Conservation (phyloP, 2,329 filamentous ascomycete genomes). For the Aureobasidium leucospermi region DNA sequence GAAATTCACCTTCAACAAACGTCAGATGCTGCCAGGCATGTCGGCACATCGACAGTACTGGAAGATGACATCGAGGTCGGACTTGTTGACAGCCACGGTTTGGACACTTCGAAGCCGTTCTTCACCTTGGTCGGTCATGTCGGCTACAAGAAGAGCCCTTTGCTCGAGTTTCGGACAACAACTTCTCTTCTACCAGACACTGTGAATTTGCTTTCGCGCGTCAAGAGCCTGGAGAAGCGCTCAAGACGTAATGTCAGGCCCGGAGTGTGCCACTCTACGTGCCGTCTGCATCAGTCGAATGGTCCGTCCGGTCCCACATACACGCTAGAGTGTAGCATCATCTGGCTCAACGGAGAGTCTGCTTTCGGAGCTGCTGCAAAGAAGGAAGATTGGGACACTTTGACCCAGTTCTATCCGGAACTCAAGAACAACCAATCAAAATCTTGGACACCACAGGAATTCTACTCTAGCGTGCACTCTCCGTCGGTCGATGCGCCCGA, state of each 20-base stretch:
- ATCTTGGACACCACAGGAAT: conserved; percentile 48
- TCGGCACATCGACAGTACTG: neutral
- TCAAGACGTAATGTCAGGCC: conserved; percentile 1
- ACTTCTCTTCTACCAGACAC: neutral
- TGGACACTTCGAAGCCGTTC: neutral
- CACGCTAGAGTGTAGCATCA: conserved; percentile 17
- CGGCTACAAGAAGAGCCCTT: neutral
- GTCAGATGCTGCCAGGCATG: neutral
- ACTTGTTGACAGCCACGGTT: neutral
- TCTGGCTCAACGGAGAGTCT: conserved; percentile 26
- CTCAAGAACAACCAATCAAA: neutral
- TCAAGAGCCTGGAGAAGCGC: conserved; percentile 5
- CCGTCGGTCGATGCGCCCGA: conserved; percentile 39
- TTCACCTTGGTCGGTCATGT: neutral
- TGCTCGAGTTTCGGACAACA: neutral
- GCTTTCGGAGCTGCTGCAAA: conserved; percentile 24
- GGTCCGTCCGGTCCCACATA: neutral
- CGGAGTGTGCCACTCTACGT: neutral
- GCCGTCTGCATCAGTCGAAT: conserved; percentile 1
- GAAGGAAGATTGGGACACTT: conserved; percentile 9
- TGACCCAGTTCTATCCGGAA: conserved; percentile 22
- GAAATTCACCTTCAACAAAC: neutral
- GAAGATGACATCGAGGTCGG: conserved; percentile 6
- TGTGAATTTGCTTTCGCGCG: neutral
- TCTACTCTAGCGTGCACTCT: conserved; percentile 63